Percentiles rank a stretch among this genome's conserved stretches.
Evolutionary conservation across 352 stramenopile species (phyloP).

Genomic region (Globisporangium ultimum): DNA sequence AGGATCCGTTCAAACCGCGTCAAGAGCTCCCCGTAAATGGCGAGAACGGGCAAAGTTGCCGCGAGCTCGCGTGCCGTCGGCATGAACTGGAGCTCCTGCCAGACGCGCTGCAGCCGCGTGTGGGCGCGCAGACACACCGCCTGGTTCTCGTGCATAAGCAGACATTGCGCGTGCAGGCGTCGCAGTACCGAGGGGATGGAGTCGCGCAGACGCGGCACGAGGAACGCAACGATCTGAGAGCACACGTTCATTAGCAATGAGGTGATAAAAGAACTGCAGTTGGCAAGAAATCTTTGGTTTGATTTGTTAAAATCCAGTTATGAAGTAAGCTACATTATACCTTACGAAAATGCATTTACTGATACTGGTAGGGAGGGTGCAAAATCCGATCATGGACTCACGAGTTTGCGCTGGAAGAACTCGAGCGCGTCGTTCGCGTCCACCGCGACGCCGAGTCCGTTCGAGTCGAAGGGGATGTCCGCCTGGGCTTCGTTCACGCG

Average conservation of each 20-base stretch:
- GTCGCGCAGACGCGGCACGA: not conserved
- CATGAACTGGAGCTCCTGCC: conserved; percentile 6
- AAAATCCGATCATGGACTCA: not conserved
- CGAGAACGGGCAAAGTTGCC: conserved; percentile 1
- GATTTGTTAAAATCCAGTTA: no score
- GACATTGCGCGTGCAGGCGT: not conserved
- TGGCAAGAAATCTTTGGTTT: no score
- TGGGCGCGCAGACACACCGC: conserved; percentile 4
- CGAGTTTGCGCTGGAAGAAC: conserved; percentile 19
- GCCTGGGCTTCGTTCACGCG: conserved; percentile 53
- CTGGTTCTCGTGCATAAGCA: not conserved
- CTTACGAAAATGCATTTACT: no score
- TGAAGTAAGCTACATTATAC: no score
- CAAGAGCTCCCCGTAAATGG: conserved; percentile 1
- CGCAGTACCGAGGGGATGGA: not conserved
- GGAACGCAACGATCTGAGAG: conserved; percentile 7
- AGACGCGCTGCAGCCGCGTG: not conserved
- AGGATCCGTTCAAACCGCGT: not conserved
- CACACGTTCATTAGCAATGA: not conserved
- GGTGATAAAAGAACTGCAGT: no score
- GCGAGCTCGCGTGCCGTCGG: not conserved
- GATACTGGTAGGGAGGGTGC: no score
- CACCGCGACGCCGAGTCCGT: conserved; percentile 37
- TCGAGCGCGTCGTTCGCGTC: conserved; percentile 46
- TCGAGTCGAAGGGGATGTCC: conserved; percentile 49